Base-by-base conservation (phyloP, 2,329 filamentous ascomycete genomes). In the Verticillium longisporum region DNA sequence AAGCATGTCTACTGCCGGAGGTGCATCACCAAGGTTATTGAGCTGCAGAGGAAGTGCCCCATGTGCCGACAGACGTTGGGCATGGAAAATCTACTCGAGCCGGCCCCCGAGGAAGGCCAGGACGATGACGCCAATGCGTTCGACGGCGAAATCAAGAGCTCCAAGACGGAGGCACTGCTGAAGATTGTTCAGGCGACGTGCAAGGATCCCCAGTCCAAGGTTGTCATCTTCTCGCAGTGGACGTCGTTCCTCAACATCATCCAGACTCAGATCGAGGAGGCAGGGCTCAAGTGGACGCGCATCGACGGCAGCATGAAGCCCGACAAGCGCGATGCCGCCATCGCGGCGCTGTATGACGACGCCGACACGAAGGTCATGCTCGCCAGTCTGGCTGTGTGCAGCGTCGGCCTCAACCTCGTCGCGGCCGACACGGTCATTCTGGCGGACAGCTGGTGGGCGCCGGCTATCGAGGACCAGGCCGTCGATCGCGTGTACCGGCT, bases 401-500 rank as follows among this genome's bases (percentile, higher is more conserved):
- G 88, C 59, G 92, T 97, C 1, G 92, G 92, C 0, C 80, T 97
- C 55, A 96, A 96, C 68, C 83, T 97, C 13, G 90, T 93, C 0
- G 87, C 91, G 0, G 92, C 92, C 0, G 92, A 95, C 68, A 92
- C 92, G 6, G 91, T 96, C 62, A 86, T 97, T 55, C 79, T 97
- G 21, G 85, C 86, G 0, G 92, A 97, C 72, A 90, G 85, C 62
- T 97, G 82, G 92, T 97, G 92, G 90, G 92, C 92, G 1, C 92
- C 92, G 0, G 92, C 92, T 0, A 95, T 97, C 60, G 92, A 97
- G 73, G 92, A 96, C 67, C 92, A 97, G 71, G 93, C 93, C 3
- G 83, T 96, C 2, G 92, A 97, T 70, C 88, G 92, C 4, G 92
- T 97, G 6, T 91, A 97, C 71, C 83, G 92, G 0, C 80, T 97